These are phyloP conservation scores for Phytophthora niederhauseri DNA, from an alignment of 352 stramenopile genomes.

Conservation along the genomic window DNA sequence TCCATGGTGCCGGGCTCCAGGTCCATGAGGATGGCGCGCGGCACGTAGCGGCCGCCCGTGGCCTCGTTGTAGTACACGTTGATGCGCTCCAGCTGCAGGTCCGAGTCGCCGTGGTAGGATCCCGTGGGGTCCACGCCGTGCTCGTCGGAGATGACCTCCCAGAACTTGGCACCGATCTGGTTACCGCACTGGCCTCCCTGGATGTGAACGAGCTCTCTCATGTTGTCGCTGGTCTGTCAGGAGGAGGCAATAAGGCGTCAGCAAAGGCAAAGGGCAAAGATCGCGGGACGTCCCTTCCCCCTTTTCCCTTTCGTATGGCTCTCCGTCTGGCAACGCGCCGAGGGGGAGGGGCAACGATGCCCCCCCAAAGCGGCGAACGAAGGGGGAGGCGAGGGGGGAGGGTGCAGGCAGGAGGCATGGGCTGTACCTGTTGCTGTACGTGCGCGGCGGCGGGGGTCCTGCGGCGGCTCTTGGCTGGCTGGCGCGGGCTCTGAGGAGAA, in stretches of 20 bases:
- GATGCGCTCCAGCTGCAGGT: constrained; percentile 98
- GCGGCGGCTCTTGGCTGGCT: constrained; percentile 70
- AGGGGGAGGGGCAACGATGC: neutral
- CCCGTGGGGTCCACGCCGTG: constrained; percentile 95
- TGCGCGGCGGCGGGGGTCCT: constrained; percentile 35
- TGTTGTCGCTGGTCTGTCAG: constrained; percentile 52
- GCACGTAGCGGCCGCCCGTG: constrained; percentile 97
- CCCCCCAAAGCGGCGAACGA: neutral
- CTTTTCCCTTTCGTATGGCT: constrained; percentile 34
- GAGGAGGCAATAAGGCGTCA: constrained; percentile 16
- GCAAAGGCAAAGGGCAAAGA: constrained; percentile 23
- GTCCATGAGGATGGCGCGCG: constrained; percentile 98
- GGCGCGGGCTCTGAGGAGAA: constrained; percentile 73
- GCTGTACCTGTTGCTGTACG: constrained; percentile 53
- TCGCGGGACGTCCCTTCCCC: constrained; percentile 18
- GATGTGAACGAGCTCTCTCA: constrained; percentile 98
- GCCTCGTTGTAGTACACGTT: constrained; percentile 99
- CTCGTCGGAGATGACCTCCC: constrained; percentile 97
- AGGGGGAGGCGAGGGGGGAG: constrained; percentile 1
- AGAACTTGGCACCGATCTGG: constrained; percentile 99
- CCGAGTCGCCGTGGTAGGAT: constrained; percentile 96
- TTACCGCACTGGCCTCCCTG: constrained; percentile 99
- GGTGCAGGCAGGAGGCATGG: neutral
- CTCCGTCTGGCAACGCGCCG: neutral
- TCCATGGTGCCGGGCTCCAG: constrained; percentile 99